These are phyloP conservation scores for Tuber melanosporum DNA, from an alignment of 495 filamentous ascomycete genomes.

Conservation along the genomic window DNA sequence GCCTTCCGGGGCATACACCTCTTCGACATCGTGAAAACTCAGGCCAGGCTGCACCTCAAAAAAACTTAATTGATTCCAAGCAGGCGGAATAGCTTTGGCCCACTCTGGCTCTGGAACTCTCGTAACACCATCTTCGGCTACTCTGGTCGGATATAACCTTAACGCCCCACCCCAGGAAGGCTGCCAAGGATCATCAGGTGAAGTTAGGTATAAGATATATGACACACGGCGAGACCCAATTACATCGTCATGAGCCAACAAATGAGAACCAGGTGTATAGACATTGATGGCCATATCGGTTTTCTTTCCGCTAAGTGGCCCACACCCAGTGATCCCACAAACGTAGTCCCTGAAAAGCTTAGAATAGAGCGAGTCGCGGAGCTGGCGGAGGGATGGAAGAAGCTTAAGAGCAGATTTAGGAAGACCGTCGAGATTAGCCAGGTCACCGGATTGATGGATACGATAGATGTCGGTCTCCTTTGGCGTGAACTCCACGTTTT, in stretches of 20 bases:
- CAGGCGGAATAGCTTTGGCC: constrained; percentile 74
- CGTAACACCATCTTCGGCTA: constrained; percentile 61
- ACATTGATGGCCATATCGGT: constrained; percentile 99
- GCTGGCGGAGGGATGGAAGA: constrained; percentile 74
- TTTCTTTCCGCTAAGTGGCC: constrained; percentile 82
- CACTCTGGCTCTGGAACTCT: constrained; percentile 70
- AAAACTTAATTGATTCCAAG: constrained; percentile 96
- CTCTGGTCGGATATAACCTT: constrained; percentile 74
- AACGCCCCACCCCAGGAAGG: constrained; percentile 89
- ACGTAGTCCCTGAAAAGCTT: constrained; percentile 81
- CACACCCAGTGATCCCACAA: constrained; percentile 73
- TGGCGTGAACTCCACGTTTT: constrained; percentile 85
- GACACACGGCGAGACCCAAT: constrained; percentile 88
- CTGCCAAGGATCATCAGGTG: constrained; percentile 87
- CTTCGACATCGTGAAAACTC: constrained; percentile 98
- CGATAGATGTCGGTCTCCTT: constrained; percentile 99
- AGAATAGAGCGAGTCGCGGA: constrained; percentile 91
- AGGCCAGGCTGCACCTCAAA: constrained; percentile 95
- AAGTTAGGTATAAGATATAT: constrained; percentile 94
- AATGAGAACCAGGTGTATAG: constrained; percentile 91
- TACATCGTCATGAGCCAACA: constrained; percentile 96
- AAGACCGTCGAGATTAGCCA: constrained; percentile 92
- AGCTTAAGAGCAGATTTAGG: constrained; percentile 72
- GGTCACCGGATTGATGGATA: constrained; percentile 95
- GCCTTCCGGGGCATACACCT: constrained; percentile 65